Conservation (phyloP, 2,329 filamentous ascomycete genomes). For the Pseudocercospora macadamiae region DNA sequence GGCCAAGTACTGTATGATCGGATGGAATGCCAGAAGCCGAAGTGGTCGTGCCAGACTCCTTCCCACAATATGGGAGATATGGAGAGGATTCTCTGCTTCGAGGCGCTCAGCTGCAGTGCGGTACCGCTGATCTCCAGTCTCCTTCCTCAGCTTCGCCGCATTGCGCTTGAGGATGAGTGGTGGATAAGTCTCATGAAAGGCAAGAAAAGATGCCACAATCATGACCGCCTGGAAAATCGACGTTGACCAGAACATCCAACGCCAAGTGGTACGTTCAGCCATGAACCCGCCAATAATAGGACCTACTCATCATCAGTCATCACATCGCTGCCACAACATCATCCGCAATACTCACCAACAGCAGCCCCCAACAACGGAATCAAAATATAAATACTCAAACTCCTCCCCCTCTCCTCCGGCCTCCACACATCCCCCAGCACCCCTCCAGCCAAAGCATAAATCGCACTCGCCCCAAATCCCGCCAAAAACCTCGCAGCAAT, state of each 20-base stretch:
- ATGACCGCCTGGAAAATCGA: slow-evolving; percentile 36
- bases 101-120: slow-evolving; percentile 56
- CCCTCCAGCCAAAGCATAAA: slow-evolving; percentile 28
- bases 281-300: slow-evolving; percentile 43
- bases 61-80: slow-evolving; percentile 28
- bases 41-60: slow-evolving; percentile 46
- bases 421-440: slow-evolving; percentile 27
- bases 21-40: slow-evolving; percentile 24
- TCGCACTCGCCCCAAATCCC: slow-evolving; percentile 53
- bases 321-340: neutral
- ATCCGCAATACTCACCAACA: slow-evolving; percentile 11
- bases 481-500: slow-evolving; percentile 53
- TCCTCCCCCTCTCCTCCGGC: slow-evolving; percentile 23
- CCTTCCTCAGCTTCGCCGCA: slow-evolving; percentile 40
- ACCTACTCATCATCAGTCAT: slow-evolving; percentile 1
- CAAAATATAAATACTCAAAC: slow-evolving; percentile 22
- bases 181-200: slow-evolving; percentile 44
- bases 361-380: slow-evolving; percentile 27
- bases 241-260: slow-evolving; percentile 50
- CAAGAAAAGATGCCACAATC: slow-evolving; percentile 34
- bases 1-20: slow-evolving; percentile 24
- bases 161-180: slow-evolving; percentile 43
- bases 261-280: slow-evolving; percentile 41
- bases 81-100: slow-evolving; percentile 6
- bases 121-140: slow-evolving; percentile 42